Base-by-base conservation (phyloP, 2,329 filamentous ascomycete species). In the Colletotrichum zoysiae region DNA sequence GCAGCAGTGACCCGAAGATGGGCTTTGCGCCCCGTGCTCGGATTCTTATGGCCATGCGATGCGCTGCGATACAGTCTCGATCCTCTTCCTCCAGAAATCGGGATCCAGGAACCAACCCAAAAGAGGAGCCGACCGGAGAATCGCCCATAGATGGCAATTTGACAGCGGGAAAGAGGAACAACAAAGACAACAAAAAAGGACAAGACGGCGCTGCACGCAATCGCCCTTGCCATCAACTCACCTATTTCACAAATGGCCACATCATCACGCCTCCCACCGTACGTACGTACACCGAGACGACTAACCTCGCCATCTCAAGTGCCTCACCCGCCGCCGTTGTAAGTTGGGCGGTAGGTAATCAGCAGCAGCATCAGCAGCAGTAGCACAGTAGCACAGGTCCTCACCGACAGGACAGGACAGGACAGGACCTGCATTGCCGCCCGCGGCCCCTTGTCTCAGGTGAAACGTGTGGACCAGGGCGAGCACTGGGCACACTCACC, bases 391-490 rank as follows among this genome's bases (percentile, higher is more conserved):
- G 26, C 56, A 9, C 58, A 23, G 33, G 18, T 14, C 14, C 56
- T 66, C 8, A 60, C 42, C 12, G 50, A 59, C 51, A 16, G 30
- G 30, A 30, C 26, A 30, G 26, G 26, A 30, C 26, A 30, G 26
- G 26, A n/a, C 30, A 30, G 30, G 51, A 51, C 44, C 51, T 62
- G 18, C 48, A 33, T 51, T 71, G 30, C 69, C 65, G 65, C 65
- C 58, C 65, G 59, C 65, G 69, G 59, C 65, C 65, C 69, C 69
- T 71, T 71, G 69, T 64, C 69, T 71, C 69, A 69, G 69, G 65
- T 71, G 69, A 71, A 71, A 71, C 69, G 55, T 20, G 65, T 48
- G 38, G 53, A 38, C 69, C 38, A 63, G 59, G 65, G 26, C 64
- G 65, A 56, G 53, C 38, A 44, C 65, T 68, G 68, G 58, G 38